Base-by-base conservation (phyloP, 371 early-diverging fungal genomes). In the Rhizopus arrhizus region DNA sequence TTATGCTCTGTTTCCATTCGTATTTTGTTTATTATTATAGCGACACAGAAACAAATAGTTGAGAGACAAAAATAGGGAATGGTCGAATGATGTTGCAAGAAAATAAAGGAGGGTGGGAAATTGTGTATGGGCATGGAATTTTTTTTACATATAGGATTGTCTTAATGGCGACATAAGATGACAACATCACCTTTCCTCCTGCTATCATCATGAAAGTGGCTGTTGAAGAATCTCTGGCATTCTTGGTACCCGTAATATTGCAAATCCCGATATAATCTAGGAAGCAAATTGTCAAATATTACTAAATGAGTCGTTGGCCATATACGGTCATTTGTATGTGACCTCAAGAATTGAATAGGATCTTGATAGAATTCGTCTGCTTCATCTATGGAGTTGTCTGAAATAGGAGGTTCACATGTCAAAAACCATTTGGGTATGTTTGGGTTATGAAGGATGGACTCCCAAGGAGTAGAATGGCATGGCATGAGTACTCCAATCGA, bases 401-500 rank as follows among this genome's bases (percentile, higher is more conserved):
- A 71, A 6, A 95, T 59, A 2, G 95, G 96, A 6, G 98, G 98
- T 34, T 95, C 93, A 69, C 97, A 97, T 4, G 93, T 90, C 42
- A 97, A 69, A 55, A 93, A 93, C 84, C 92, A 87, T 88, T 93
- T 87, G 4, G 82, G 51, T 7, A 62, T 29, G 29, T 72, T 48
- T 0, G 63, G 56, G 5, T 60, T 58, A 60, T 95, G 95, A 2
- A 95, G 29, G 54, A 89, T 74, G 32, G 91, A 87, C 49, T 91
- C 87, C 79, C 85, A 94, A 4, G 97, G 98, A 0, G 97, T 95
- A 3, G 95, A 95, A 70, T 97, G 97, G 59, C 98, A 97, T 1
- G 98, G 97, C 95, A 94, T 96, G 38, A 95, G 61, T 57, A 95
- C 52, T 41, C 73, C 72, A 6, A 75, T 58, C 4, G 74, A 71